phyloP scores from a whole-genome alignment of 2,329 filamentous ascomycete genomes.

The Xylaria sp. region DNA sequence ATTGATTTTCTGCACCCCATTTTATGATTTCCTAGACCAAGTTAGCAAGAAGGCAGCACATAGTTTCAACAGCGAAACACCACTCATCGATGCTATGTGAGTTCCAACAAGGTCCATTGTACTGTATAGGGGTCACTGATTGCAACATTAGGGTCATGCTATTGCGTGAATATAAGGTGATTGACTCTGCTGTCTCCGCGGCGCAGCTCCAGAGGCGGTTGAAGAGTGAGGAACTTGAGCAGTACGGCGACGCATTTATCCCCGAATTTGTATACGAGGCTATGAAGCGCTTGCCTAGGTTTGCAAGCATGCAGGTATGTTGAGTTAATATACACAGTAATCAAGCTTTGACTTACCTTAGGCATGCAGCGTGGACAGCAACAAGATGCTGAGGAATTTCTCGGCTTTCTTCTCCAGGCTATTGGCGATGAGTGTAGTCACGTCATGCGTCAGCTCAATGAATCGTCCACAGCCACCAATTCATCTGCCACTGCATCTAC shows the following conservation, averaged over 20 bases:
- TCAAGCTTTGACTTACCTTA: slow-evolving; percentile 24
- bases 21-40: slow-evolving; percentile 92
- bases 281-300: slow-evolving; percentile 85
- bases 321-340: neutral
- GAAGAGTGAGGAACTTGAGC: slow-evolving; percentile 85
- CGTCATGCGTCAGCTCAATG: slow-evolving; percentile 70
- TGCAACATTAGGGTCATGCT: slow-evolving; percentile 82
- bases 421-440: slow-evolving; percentile 91
- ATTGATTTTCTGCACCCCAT: slow-evolving; percentile 91
- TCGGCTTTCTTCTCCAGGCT: slow-evolving; percentile 91
- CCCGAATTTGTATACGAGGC: slow-evolving; percentile 97
- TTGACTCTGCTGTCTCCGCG: slow-evolving; percentile 79
- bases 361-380: slow-evolving; percentile 82
- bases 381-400: slow-evolving; percentile 96
- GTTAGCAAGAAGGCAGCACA: slow-evolving; percentile 84
- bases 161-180: slow-evolving; percentile 88
- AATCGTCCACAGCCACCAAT: slow-evolving; percentile 43
- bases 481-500: slow-evolving; percentile 50
- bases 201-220: slow-evolving; percentile 79
- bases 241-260: slow-evolving; percentile 90
- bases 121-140: slow-evolving; percentile 12
- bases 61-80: slow-evolving; percentile 95
- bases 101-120: slow-evolving; percentile 50
- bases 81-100: slow-evolving; percentile 92
- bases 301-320: slow-evolving; percentile 89